Conservation (phyloP, 495 filamentous ascomycete genomes). For the Hypoxylon fuscum region DNA sequence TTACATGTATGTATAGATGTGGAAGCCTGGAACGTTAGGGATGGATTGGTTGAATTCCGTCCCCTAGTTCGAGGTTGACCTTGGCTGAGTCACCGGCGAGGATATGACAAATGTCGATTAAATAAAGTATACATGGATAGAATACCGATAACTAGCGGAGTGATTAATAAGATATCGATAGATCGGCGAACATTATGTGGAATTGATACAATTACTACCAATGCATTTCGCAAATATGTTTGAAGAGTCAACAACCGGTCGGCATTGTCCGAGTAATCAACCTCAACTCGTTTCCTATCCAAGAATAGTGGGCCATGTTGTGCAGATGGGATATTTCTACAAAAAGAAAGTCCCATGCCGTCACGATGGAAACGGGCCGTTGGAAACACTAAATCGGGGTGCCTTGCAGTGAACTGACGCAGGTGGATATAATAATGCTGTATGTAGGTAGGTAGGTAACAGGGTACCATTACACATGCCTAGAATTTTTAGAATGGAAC, state of each 20-base stretch:
- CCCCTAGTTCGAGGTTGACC: background rate
- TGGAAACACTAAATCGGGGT: conserved; percentile 24
- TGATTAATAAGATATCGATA: conserved; percentile 23
- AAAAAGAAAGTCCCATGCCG: conserved; percentile 24
- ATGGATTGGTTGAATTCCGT: conserved; percentile 1
- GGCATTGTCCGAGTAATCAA: conserved; percentile 20
- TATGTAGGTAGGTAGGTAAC: conserved; percentile 6
- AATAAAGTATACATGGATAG: conserved; percentile 23
- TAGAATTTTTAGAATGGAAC: background rate
- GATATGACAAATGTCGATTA: conserved; percentile 31
- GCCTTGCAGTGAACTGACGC: conserved; percentile 14
- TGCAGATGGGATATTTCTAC: conserved; percentile 10
- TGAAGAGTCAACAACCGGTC: conserved; percentile 2
- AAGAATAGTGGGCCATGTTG: conserved; percentile 19
- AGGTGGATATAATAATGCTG: conserved; percentile 6
- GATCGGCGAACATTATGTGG: background rate
- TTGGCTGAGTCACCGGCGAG: conserved; percentile 30
- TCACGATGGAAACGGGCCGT: conserved; percentile 22
- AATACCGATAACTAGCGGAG: background rate
- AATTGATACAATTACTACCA: too few relatives aligned
- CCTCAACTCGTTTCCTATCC: conserved; percentile 18
- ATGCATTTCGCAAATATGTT: background rate
- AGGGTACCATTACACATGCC: background rate
- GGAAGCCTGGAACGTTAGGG: background rate
- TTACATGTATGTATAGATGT: too few relatives aligned